Base-by-base conservation (phyloP, 164 flowering plant genomes). In the Warburgia ugandensis region DNA sequence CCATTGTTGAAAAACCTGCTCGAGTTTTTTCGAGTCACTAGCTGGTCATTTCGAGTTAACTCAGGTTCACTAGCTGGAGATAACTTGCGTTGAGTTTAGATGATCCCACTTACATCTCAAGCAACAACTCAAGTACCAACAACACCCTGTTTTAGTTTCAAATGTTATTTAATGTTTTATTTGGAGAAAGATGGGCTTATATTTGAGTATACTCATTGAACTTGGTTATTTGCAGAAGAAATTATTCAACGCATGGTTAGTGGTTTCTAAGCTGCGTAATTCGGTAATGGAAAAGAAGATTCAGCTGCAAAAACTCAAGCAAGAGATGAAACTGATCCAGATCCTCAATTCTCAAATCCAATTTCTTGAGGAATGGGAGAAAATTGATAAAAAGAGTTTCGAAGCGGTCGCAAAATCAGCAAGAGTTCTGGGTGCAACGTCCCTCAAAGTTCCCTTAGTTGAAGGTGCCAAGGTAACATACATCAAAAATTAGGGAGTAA, bases 391-490 rank as follows among this genome's bases (percentile, higher is more conserved):
- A 17, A 79, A 50, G 58, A 74, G 81, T 55, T 55, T 38, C 33
- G 86, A 81, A 66, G 80, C 86, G 3, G 60, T 86, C 11, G 55
- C 73, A 22, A 71, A 65, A 43, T 22, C 80, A 26, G 49, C 53
- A 0, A 62, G 73, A 38, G 67, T 61, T 39, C 58, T 86, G 13
- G 61, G 63, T 1, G 70, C 75, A 12, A 9, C 64, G 1, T 64
- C 76, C 5, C 9, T 55, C 27, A 64, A 55, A 45, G 52, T 81
- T 20, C 90, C 96, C 26, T 40, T 81, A 11, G 41, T 64, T 6
- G 26, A 67, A 0, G 81, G 72, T 48, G 80, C 82, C 6, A 67
- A 77, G 96, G 95, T 83, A 65, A n/a, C 12, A 36, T n/a, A n/a
- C n/a, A n/a, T n/a, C n/a, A n/a, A n/a, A n/a, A n/a, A n/a, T n/a